A percentile compares a stretch with the other conserved stretches of the same genome.
Conservation (phyloP, 768 basidiomycete genomes). For the Rhizopogon vesiculosus region DNA sequence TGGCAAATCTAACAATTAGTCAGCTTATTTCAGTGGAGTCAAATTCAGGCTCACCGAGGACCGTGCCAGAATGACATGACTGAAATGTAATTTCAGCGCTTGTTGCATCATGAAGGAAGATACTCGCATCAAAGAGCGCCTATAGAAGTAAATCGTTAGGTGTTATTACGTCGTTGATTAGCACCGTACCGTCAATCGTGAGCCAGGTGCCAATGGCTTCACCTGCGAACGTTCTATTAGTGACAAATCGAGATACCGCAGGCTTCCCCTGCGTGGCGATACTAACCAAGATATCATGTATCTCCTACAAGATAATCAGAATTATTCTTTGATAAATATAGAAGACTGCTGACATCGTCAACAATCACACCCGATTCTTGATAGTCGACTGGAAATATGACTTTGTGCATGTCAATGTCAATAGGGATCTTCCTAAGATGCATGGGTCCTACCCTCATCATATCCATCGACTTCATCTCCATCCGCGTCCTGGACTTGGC, state of each 20-base stretch:
- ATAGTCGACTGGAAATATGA: slow-evolving; percentile 1
- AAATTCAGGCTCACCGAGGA: background rate
- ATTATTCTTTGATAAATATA: background rate
- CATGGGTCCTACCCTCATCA: background rate
- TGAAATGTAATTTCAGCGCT: background rate
- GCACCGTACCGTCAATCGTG: background rate
- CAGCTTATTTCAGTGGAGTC: background rate
- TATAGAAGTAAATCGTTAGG: background rate
- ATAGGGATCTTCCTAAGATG: background rate
- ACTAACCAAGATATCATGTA: background rate
- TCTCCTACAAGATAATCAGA: background rate
- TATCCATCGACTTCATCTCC: background rate
- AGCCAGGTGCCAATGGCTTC: background rate
- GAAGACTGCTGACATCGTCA: background rate
- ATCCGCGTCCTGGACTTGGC: background rate
- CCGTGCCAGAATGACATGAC: slow-evolving; percentile 1
- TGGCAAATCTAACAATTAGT: background rate
- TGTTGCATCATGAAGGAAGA: background rate
- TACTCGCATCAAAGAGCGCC: background rate
- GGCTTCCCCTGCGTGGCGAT: background rate
- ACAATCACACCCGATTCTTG: background rate
- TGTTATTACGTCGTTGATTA: background rate
- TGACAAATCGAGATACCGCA: background rate
- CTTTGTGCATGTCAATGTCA: background rate
- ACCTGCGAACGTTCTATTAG: background rate